Evolutionary conservation across 441 rosid species (phyloP), one percentile per base, ranked within the genome.

Genomic region (Arabidopsis hybrid): DNA sequence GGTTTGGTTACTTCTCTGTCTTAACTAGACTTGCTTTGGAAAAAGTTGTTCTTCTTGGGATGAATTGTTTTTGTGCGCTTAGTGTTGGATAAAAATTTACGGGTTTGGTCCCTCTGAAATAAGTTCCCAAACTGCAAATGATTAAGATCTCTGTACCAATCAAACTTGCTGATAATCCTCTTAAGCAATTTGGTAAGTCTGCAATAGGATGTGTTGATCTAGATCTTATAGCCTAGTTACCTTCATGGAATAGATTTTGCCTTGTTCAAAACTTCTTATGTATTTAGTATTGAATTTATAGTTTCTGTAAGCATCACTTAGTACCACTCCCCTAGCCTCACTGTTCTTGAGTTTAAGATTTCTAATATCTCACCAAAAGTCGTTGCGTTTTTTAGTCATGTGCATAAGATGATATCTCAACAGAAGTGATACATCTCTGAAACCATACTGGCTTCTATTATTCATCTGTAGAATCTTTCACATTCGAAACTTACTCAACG

Each of bases 1-100:
- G 17, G 4, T 36, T 39, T 64, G n/a, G 29, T 62, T 51, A 26
- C 35, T 62, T 62, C 47, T 34, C 26, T 62, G 18, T 61, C 13
- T 16, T 56, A 31, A 9, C 39, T 39, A 50, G 32, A 21, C 26
- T 21, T 21, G 26, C 26, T 21, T 21, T 21, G 26, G 26, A 21
- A 21, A 21, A 21, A 21, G 26, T 21, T 21, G 26, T 21, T 21
- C 26, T 21, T 21, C 26, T 21, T 21, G 26, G 0, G 26, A 0
- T 21, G 26, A 21, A 21, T 21, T 1, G 26, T 21, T 21, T 21
- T 21, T 21, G 26, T 21, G 26, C 26, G 26, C 26, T 21, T 21
- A 21, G 26, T 21, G 26, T 21, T 21, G 26, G 26, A 21, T 21
- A 21, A 21, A 21, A 21, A 21, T 1, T 21, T 21, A 21, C 26